Evolutionary conservation across 805 yeast species (phyloP).

Genomic region (Barnettozyma californica): DNA sequence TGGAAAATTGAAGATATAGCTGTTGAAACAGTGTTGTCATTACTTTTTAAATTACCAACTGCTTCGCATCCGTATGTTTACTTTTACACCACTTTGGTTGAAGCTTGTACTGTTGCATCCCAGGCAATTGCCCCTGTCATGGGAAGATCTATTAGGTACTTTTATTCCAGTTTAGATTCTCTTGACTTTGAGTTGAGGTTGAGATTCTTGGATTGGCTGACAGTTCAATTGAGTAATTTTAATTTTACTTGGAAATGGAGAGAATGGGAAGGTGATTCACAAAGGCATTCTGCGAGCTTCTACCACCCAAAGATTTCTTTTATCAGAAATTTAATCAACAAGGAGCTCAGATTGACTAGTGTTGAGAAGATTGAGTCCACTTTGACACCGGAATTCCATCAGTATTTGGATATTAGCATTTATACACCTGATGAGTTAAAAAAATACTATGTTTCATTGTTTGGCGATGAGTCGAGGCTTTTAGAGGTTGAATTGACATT

Average conservation of each 20-base stretch:
- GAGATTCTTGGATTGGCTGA: constrained; percentile 83
- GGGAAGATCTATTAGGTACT: constrained; percentile 84
- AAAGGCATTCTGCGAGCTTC: constrained; percentile 35
- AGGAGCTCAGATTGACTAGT: constrained; percentile 81
- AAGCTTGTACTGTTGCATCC: constrained; percentile 80
- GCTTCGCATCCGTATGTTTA: constrained; percentile 67
- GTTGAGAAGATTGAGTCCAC: constrained; percentile 66
- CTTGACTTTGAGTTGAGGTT: constrained; percentile 73
- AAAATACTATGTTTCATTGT: constrained; percentile 32
- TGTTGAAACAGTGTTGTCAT: constrained; percentile 72
- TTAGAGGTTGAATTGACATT: constrained; percentile 12
- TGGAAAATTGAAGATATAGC: constrained; percentile 92
- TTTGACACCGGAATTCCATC: constrained; percentile 53
- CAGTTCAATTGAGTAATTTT: constrained; percentile 88
- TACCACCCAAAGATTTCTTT: constrained; percentile 73
- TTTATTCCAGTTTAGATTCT: constrained; percentile 60
- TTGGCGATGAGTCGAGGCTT: constrained; percentile 26
- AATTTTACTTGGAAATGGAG: constrained; percentile 97
- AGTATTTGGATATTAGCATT: constrained; percentile 41
- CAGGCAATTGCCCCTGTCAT: constrained; percentile 87
- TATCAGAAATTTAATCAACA: constrained; percentile 71
- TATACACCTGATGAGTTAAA: constrained; percentile 30
- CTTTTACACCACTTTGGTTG: constrained; percentile 78
- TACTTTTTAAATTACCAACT: constrained; percentile 70
- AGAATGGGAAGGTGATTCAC: constrained; percentile 74